Evolutionary conservation across 176 grass and related monocot species (phyloP).

Genomic region (Alopecurus myosuroides): DNA sequence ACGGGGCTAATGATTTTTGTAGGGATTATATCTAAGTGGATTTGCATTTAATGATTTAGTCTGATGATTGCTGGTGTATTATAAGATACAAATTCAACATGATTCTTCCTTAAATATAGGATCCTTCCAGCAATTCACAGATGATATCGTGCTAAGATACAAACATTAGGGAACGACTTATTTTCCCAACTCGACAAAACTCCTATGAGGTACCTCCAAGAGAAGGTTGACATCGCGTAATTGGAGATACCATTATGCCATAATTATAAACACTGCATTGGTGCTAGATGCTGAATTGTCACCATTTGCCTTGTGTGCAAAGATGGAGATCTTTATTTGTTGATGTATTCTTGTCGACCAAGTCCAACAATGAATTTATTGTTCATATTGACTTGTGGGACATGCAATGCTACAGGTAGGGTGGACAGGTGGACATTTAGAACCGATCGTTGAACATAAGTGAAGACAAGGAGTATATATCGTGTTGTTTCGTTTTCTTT

Average conservation of each 20-base stretch:
- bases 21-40: no score
- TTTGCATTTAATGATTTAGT: no score
- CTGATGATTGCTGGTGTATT: no score
- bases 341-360: not conserved
- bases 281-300: slow-evolving; percentile 3
- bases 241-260: not conserved
- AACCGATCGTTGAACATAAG: not conserved
- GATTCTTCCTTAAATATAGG: no score
- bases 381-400: not conserved
- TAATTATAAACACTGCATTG: not conserved
- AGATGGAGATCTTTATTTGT: not conserved
- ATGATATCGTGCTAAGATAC: no score
- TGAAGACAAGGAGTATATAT: not conserved
- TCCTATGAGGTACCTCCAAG: not conserved
- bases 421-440: not conserved
- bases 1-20: no score
- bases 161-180: no score
- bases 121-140: no score
- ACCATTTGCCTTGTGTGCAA: not conserved
- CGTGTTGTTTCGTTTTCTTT: not conserved
- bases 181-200: not conserved
- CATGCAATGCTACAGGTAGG: not conserved
- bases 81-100: no score
- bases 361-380: not conserved
- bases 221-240: not conserved